phyloP scores from a whole-genome alignment of 106 monocot species.

The Dendrobium officinale region DNA sequence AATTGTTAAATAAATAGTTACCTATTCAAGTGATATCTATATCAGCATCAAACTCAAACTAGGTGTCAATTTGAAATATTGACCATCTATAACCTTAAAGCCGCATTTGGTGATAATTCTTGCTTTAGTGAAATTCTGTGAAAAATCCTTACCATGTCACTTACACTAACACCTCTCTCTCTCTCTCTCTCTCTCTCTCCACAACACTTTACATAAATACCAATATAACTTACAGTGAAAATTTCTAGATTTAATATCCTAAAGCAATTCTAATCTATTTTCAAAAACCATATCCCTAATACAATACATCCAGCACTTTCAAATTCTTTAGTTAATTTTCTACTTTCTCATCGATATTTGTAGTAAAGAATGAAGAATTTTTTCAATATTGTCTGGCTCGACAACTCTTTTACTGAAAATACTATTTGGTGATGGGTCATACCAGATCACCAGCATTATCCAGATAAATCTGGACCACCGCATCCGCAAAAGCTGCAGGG shows the following conservation, averaged over 20 bases:
- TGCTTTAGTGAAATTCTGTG: neutral
- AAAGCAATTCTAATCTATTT: neutral
- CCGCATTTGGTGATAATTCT: neutral
- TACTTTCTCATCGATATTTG: neutral
- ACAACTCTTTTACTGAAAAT: neutral
- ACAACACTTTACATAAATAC: neutral
- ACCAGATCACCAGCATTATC: slow-evolving; percentile 99
- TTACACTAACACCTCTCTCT: neutral
- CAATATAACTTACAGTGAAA: neutral
- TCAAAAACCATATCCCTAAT: neutral
- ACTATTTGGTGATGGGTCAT: slow-evolving; percentile 3
- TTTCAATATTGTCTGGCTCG: neutral
- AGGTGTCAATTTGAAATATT: neutral
- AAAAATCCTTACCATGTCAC: neutral
- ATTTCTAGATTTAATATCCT: neutral
- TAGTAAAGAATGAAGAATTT: neutral
- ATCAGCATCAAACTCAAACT: neutral
- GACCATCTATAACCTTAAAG: neutral
- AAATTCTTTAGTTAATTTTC: neutral
- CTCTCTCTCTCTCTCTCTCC: neutral
- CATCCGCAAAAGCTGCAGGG: slow-evolving; percentile 97
- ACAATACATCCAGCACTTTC: neutral
- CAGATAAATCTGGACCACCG: slow-evolving; percentile 95
- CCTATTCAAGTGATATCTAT: neutral
- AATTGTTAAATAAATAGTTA: neutral